Evolutionary conservation across 768 basidiomycete genomes (phyloP).

Genomic region (Podaxis pistillaris): DNA sequence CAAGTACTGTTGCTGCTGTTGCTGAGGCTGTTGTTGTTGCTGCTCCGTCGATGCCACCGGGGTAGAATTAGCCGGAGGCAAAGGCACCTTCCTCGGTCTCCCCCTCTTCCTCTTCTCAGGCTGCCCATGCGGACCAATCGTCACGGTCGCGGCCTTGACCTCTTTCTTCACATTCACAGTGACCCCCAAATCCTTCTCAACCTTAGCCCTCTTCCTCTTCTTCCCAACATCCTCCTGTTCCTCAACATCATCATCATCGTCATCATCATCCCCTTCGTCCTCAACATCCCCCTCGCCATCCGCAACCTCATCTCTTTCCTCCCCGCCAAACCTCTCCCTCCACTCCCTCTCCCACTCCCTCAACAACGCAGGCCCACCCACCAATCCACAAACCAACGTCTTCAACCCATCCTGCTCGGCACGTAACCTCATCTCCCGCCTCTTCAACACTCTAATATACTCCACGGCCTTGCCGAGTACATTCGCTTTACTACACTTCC

Average conservation of each 20-base stretch:
- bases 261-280: slow-evolving; percentile 60
- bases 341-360: slow-evolving; percentile 78
- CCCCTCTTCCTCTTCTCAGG: slow-evolving; percentile 85
- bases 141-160: slow-evolving; percentile 30
- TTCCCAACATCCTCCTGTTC: slow-evolving; percentile 27
- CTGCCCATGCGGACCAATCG: slow-evolving; percentile 24
- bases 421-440: slow-evolving; percentile 66
- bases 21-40: slow-evolving; percentile 21
- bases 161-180: slow-evolving; percentile 26
- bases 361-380: slow-evolving; percentile 70
- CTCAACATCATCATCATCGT: slow-evolving; percentile 46
- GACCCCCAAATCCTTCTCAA: slow-evolving; percentile 27
- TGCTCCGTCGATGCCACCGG: slow-evolving; percentile 17
- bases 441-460: slow-evolving; percentile 87
- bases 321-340: slow-evolving; percentile 71
- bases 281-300: slow-evolving; percentile 48
- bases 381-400: slow-evolving; percentile 64
- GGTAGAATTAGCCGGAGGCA: slow-evolving; percentile 32
- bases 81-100: slow-evolving; percentile 70
- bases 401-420: slow-evolving; percentile 78
- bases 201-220: slow-evolving; percentile 65
- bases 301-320: slow-evolving; percentile 70
- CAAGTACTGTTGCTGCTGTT: slow-evolving; percentile 60
- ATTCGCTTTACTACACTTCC: slow-evolving; percentile 89
- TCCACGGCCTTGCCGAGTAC: slow-evolving; percentile 89